Evolutionary conservation across 441 rosid species (phyloP), one percentile per base, ranked within the genome.

Genomic region (Arabidopsis hybrid): DNA sequence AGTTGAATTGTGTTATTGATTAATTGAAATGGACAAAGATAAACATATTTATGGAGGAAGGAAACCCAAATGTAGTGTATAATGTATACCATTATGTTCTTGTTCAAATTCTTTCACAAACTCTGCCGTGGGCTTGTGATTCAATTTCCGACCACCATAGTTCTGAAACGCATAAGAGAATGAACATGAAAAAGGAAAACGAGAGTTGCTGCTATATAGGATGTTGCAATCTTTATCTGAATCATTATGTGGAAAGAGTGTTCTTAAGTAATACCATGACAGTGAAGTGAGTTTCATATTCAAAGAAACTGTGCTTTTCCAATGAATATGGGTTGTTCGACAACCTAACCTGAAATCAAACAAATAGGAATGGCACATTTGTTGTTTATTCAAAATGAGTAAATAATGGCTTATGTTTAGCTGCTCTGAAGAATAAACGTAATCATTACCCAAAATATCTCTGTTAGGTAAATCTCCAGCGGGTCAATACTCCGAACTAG

Each of bases 231-330:
- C 50, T 17, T 62, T 29, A 31, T 43, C 32, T 26, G 4, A 26
- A 26, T 26, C 29, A 39, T 7, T 40, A 46, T 14, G 39, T 59
- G 49, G 35, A 73, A 75, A 40, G 38, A 63, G 21, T 58, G 59
- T 65, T 63, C 65, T 17, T 55, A 62, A 46, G 77, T 87, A 7
- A 51, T 88, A 95, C 99, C 99, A 95, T 95, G 49, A 92, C 99
- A 32, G 97, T 95, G 76, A 95, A 92, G 87, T 92, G 99, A 36
- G 99, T 95, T 80, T 95, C 97, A n/a, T 90, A 95, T 83, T 92
- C 97, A 62, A 89, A 91, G 65, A 92, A 76, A 72, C 96, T 95
- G 79, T 85, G 85, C 72, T 86, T 89, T 50, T 85, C 94, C 60
- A 94, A 83, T 43, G 99, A 78, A 78, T 95, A 90, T 45, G 81